Evolutionary conservation across 2,329 filamentous ascomycete species (phyloP), one percentile per base, ranked within the genome.

Genomic region (Didymella glomerata): DNA sequence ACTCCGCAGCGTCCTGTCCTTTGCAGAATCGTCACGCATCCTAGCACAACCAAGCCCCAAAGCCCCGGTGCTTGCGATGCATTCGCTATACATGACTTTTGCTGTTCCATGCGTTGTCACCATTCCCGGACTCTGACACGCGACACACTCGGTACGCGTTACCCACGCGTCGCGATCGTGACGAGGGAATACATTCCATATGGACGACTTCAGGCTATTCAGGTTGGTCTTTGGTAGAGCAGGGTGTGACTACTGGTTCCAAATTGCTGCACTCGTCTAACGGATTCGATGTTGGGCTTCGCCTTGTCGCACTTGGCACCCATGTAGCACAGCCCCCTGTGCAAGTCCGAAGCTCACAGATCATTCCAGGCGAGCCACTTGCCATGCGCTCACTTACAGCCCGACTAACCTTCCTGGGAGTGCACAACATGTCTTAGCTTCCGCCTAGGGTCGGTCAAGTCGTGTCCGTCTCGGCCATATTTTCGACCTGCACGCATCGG

Each of bases 391-490:
- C 34, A 25, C 40, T 5, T 32, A 25, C 34, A 46, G 32, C 54
- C 46, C 47, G 41, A 54, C 41, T 30, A 16, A 18, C 13, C 10
- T 22, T 34, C 4, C 6, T 47, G 22, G n/a, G 40, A 7, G 14
- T 22, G 5, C 3, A 2, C 20, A 27, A n/a, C 20, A 32, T 34
- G 4, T 14, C 32, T 36, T n/a, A 20, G 8, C 14, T 22, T 27
- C 1, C 14, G 13, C n/a, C 22, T 49, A 50, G 56, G 56, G 56
- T 50, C 40, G 46, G 56, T 59, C 56, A 40, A 54, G 56, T 51
- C 34, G 28, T 16, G 32, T 18, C 50, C 40, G 49, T 34, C 38
- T 46, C 42, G 28, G 40, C 28, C 34, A 22, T 14, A 16, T n/a
- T 28, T 7, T n/a, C 30, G 25, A 28, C 24, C 20, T 30, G 11